Evolutionary conservation across 1,284 basidiomycete genomes (phyloP).

Genomic region (Cutaneotrichosporon mucoides): DNA sequence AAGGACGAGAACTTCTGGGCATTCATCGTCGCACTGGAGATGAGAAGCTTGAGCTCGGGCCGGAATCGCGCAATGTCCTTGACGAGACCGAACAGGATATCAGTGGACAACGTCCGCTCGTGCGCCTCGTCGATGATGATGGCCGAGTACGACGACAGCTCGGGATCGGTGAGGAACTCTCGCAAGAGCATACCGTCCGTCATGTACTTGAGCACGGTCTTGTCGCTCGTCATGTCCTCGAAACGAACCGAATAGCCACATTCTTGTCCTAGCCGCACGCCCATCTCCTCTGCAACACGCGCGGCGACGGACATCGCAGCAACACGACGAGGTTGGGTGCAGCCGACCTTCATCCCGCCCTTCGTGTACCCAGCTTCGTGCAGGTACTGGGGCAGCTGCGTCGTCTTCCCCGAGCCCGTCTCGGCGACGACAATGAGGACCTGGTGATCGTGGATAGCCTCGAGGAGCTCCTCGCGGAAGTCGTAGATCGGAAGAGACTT

Average conservation of each 20-base stretch:
- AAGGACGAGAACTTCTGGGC: conserved; percentile 95
- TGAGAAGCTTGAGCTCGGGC: conserved; percentile 82
- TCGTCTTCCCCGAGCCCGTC: conserved; percentile 96
- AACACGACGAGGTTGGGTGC: conserved; percentile 96
- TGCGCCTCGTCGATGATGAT: conserved; percentile 97
- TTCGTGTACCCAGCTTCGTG: conserved; percentile 95
- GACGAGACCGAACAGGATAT: conserved; percentile 92
- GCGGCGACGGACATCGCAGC: conserved; percentile 99
- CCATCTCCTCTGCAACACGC: conserved; percentile 98
- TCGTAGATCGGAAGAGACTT: conserved; percentile 86
- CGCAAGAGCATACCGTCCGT: conserved; percentile 97
- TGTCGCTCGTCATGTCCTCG: conserved; percentile 98
- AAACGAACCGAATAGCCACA: conserved; percentile 99
- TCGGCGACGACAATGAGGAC: conserved; percentile 89
- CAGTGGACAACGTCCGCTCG: conserved; percentile 90
- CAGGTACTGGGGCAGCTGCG: conserved; percentile 95
- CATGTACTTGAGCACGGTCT: conserved; percentile 97
- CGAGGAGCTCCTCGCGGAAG: conserved; percentile 79
- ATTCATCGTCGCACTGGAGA: conserved; percentile 95
- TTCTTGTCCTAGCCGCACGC: conserved; percentile 90
- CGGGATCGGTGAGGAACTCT: conserved; percentile 93
- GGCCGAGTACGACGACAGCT: conserved; percentile 84
- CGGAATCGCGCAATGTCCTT: conserved; percentile 98
- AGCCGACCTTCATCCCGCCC: conserved; percentile 85
- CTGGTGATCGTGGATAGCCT: conserved; percentile 85